Evolutionary conservation across 148 eudicot genomes (phyloP), one percentile per base, ranked within the genome.

Genomic region (Persicaria maculosa): DNA sequence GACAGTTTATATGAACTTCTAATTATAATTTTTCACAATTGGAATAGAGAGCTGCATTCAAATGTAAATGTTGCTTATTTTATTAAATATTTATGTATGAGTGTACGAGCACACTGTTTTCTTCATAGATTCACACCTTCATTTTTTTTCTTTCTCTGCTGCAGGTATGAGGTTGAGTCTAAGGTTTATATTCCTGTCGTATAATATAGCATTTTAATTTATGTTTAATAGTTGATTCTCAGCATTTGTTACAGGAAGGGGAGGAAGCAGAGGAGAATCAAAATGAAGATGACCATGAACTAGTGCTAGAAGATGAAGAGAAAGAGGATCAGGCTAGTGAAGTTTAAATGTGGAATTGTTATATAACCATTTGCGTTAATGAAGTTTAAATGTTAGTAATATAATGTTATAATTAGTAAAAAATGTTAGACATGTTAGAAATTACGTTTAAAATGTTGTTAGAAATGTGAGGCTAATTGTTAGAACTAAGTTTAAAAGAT

Each of bases 251-350:
- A 25, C 61, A 91, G 93, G 91, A 89, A 79, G 97, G 87, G 58
- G 90, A 84, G 70, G 91, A 84, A 68, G 93, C 84, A 53, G 85
- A 83, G 47, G 86, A 83, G 7, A 79, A 77, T 7, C 83, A 75
- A 54, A 85, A 86, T 53, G 98, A 94, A 11, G 98, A 94, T 31
- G 64, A 73, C 25, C 80, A 88, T 74, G 98, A 94, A 44, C 85
- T 88, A 16, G 54, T 89, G 25, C 80, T 79, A 50, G 98, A 91
- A 64, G 86, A 81, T 73, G 97, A 91, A 7, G 92, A 91, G 16
- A 86, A 82, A 78, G 78, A 87, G 19, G 93, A 65, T 17, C 80
- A 85, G n/a, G 94, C n/a, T n/a, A n/a, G n/a, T n/a, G n/a, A n/a
- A n/a, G n/a, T n/a, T n/a, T n/a, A n/a, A n/a, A n/a, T n/a, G n/a